Base-by-base conservation (phyloP, 2,329 filamentous ascomycete genomes). In the Penicillium griseofulvum region DNA sequence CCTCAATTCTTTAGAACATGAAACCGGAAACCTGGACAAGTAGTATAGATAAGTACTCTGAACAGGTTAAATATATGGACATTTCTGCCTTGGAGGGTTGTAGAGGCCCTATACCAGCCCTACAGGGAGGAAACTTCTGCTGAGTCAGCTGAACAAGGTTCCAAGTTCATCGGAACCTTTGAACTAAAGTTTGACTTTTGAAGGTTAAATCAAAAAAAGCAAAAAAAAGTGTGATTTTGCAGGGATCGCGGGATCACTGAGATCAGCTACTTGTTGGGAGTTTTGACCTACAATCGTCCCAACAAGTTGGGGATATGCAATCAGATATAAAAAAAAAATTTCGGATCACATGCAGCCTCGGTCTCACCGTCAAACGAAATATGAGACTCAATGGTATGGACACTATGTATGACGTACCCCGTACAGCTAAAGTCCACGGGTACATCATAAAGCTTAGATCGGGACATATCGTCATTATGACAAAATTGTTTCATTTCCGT, bases 331-430 rank as follows among this genome's bases (percentile, higher is more conserved):
- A 19, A 26, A 7, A n/a, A 16, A 26, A 26, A 11, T 31, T 4
- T 17, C 19, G 12, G 17, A 52, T 65, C 63, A 65, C 63, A 63
- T 65, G 63, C 57, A 47, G 57, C 62, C 62, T 61, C 62, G 63
- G 62, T 39, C 12, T 29, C 24, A 28, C 14, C 22, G 22, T 22
- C 26, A 28, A 10, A 7, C 26, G 9, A 8, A 28, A 28, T 31
- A 12, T 14, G 29, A 31, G 8, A 44, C 28, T 44, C 12, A 44
- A 12, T 17, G 7, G 1, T 3, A 31, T 44, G 16, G 8, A 22
- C 7, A 31, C 12, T 31, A 31, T 31, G 29, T 50, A 33, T 41
- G 43, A 33, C 31, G 17, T 33, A 22, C 22, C 4, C 22, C 22
- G 22, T 22, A n/a, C 43, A 33, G 29, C 6, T 33, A 14, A 3